These are phyloP conservation scores for Mycena amicta DNA, from an alignment of 768 basidiomycete genomes.

Conservation along the genomic window DNA sequence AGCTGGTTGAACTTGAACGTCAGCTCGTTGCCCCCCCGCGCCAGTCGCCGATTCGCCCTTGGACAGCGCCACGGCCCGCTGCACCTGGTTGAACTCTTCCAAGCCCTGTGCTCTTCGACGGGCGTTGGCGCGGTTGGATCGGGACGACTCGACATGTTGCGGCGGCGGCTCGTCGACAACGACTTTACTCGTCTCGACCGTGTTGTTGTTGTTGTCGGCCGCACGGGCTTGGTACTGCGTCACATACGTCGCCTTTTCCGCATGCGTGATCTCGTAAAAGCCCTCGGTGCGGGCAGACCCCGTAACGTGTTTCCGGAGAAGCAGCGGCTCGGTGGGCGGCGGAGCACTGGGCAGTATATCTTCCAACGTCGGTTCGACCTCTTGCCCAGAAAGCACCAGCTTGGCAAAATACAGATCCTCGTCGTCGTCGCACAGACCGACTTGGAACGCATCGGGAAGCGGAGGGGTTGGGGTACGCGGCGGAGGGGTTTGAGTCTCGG, in stretches of 20 bases:
- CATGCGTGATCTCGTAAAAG: slow-evolving; percentile 91
- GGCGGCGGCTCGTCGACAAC: slow-evolving; percentile 49
- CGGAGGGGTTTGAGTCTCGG: slow-evolving; percentile 32
- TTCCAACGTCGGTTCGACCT: slow-evolving; percentile 27
- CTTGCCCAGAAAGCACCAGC: slow-evolving; percentile 52
- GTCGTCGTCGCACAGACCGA: slow-evolving; percentile 78
- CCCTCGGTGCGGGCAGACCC: slow-evolving; percentile 94
- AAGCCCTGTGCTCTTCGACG: slow-evolving; percentile 89
- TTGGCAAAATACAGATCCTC: slow-evolving; percentile 86
- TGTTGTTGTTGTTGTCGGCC: too few species aligned
- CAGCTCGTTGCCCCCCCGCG: slow-evolving; percentile 52
- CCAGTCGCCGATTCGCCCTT: slow-evolving; percentile 69
- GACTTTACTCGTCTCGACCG: slow-evolving; percentile 41
- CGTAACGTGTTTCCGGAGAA: slow-evolving; percentile 76
- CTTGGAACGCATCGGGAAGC: slow-evolving; percentile 54
- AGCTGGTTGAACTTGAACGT: slow-evolving; percentile 98
- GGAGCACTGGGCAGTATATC: slow-evolving; percentile 32
- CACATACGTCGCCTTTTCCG: slow-evolving; percentile 90
- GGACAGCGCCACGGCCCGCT: slow-evolving; percentile 74
- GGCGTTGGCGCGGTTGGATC: slow-evolving; percentile 91
- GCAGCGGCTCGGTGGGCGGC: slow-evolving; percentile 41
- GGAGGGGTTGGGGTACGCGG: slow-evolving; percentile 42
- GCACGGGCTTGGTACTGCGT: slow-evolving; percentile 80
- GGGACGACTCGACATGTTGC: slow-evolving; percentile 70
- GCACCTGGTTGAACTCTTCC: slow-evolving; percentile 93